Evolutionary conservation across 371 early-diverging fungal genomes (phyloP), one percentile per base, ranked within the genome.

Genomic region (Choanephora cucurbitarum): DNA sequence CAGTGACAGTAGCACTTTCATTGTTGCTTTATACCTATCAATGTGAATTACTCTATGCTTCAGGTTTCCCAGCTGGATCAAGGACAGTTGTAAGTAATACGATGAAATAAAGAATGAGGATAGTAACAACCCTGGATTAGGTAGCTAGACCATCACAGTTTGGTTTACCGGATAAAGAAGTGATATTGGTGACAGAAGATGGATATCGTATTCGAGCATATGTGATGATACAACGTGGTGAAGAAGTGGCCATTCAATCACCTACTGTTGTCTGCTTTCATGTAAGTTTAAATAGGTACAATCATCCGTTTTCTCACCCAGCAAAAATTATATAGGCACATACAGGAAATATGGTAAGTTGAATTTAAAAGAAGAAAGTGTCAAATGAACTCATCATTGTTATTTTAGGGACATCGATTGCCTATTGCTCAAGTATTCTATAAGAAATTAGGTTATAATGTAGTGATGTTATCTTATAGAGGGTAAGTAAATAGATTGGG

Each of bases 391-490:
- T 34, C 8, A 41, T 48, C 4, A 37, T 40, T 64, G 15, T 31
- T 39, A 51, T 55, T 32, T 53, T 53, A 86, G 87, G 96, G 97
- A 34, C 95, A 95, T 64, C 81, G 95, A 34, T 73, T 95, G 43
- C 93, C 96, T 6, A 91, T 96, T 44, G 95, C 94, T 18, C 73
- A 83, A 52, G 72, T 82, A 15, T 77, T 97, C 53, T 80, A 85
- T 59, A 73, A 75, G 37, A 66, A 70, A 43, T 77, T 84, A 34
- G 77, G 81, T n/a, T 87, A 86, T 75, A 96, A 97, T 69, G 86
- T 97, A 19, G 87, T 96, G 40, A 91, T 97, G 93, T 75, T 97
- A 18, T 95, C 95, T n/a, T 97, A 97, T 65, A 79, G 98, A 63
- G 97, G 98, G 87, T 89, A 81, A 69, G 18, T 24, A 18, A 22